phyloP scores from a whole-genome alignment of 257 asterid species.

The Coffea canephora region DNA sequence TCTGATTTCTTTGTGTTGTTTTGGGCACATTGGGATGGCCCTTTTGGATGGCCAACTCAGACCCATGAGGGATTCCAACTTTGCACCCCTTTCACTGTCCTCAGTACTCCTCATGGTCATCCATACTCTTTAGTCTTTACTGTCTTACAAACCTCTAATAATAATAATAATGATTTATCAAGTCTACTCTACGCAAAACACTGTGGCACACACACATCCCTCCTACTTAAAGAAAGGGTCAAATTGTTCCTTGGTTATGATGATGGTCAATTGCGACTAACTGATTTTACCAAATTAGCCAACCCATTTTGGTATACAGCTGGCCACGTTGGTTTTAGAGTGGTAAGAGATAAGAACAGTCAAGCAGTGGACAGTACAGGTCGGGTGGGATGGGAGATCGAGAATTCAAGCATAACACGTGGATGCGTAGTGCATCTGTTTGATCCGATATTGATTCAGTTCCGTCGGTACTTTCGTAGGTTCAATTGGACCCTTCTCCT shows the following conservation, averaged over 20 bases:
- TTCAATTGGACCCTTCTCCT: too few relatives aligned
- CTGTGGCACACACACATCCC: background rate
- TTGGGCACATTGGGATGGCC: conserved; percentile 6
- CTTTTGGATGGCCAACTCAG: conserved; percentile 36
- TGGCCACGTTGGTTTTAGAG: conserved; percentile 22
- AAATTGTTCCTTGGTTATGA: background rate
- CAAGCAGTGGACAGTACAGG: background rate
- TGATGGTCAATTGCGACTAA: background rate
- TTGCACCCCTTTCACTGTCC: conserved; percentile 15
- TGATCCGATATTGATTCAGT: too few relatives aligned
- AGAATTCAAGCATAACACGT: too few relatives aligned
- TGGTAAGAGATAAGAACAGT: background rate
- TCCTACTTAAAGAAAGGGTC: background rate
- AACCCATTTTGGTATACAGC: conserved; percentile 20
- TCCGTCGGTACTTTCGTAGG: too few relatives aligned
- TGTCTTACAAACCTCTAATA: background rate
- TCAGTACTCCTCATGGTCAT: background rate
- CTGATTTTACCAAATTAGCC: background rate
- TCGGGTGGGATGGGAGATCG: too few relatives aligned
- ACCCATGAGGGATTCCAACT: conserved; percentile 44
- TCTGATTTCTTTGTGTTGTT: background rate
- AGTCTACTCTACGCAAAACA: background rate
- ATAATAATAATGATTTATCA: background rate
- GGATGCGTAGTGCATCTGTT: too few relatives aligned
- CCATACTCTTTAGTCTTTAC: background rate